These are phyloP conservation scores for Verticillium dahliae DNA, from an alignment of 2,329 filamentous ascomycete genomes.

Conservation along the genomic window DNA sequence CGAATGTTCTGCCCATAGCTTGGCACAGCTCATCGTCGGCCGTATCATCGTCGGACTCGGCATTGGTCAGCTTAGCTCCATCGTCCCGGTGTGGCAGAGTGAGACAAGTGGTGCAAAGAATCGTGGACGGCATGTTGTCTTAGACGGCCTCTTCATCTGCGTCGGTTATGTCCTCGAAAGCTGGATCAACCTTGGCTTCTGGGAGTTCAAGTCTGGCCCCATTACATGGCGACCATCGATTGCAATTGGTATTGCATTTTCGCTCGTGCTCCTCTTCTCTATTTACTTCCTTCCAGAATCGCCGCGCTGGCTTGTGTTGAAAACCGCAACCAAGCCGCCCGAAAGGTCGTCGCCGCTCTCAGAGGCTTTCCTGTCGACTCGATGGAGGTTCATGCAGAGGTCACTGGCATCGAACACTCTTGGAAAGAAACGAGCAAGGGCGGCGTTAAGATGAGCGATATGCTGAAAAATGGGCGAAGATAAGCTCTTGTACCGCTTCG, in stretches of 20 bases:
- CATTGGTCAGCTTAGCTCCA: slow-evolving; percentile 27
- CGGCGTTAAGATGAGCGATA: slow-evolving; percentile 30
- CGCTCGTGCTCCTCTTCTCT: slow-evolving; percentile 21
- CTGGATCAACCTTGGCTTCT: slow-evolving; percentile 40
- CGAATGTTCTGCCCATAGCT: slow-evolving; percentile 36
- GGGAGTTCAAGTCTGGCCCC: slow-evolving; percentile 18
- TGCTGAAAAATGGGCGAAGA: slow-evolving; percentile 43
- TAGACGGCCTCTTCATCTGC: slow-evolving; percentile 18
- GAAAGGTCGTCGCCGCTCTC: slow-evolving; percentile 26
- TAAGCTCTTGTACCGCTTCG: slow-evolving; percentile 39
- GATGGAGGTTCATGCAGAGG: slow-evolving; percentile 30
- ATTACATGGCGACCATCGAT: slow-evolving; percentile 26
- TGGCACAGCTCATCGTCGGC: slow-evolving; percentile 43
- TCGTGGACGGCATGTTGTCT: slow-evolving; percentile 33
- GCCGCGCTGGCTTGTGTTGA: slow-evolving; percentile 27
- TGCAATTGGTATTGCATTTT: slow-evolving; percentile 24
- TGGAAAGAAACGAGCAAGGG: slow-evolving; percentile 34
- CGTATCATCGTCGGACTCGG: slow-evolving; percentile 45
- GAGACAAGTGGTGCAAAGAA: slow-evolving; percentile 31
- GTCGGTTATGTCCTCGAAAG: slow-evolving; percentile 26
- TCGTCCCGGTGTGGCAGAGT: slow-evolving; percentile 32
- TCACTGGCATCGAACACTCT: slow-evolving; percentile 39
- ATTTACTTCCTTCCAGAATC: slow-evolving; percentile 29
- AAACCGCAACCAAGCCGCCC: slow-evolving; percentile 24
- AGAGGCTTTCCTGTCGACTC: slow-evolving; percentile 28